Evolutionary conservation across 352 stramenopile genomes (phyloP), one percentile per base, ranked within the genome.

Genomic region (Blastocystis hominis): DNA sequence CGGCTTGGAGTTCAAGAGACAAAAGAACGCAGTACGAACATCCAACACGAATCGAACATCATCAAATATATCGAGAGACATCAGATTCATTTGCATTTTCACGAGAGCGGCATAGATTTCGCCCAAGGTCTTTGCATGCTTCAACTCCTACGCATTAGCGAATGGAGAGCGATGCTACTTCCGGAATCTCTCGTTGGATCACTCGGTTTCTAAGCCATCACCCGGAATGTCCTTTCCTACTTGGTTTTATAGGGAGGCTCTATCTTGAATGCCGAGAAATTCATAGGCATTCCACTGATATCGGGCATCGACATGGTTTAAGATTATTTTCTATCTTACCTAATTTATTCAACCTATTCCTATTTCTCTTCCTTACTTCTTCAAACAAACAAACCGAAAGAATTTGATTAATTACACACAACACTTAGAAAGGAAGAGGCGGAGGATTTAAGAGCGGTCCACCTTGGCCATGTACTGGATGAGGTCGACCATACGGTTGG

Each of bases 401-500:
- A 30, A 30, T 30, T 30, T 30, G 24, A 30, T 30, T 30, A 30
- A 30, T 30, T 30, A 30, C 24, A 30, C 24, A 30, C 24, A 30
- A 30, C 24, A 30, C 24, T 30, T 30, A 30, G 24, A 30, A 30
- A 30, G 24, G 24, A 30, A 30, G 24, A 30, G 24, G 24, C 24
- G 24, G 24, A 30, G 24, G 24, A 30, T 75, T 87, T 87, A 87
- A 75, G 77, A 87, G 44, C 77, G 77, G 40, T 87, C 77, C 38
- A 87, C 77, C 77, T 87, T 87, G 20, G 77, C 77, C 89, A 97
- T 96, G 92, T 98, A 94, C 92, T 94, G 93, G 90, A 98, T 97
- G 89, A 98, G 92, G 92, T 98, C 95, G 89, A 98, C 91, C 89
- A 98, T 93, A 92, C 95, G 95, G 92, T 92, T 93, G 88, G 92